Evolutionary conservation across 495 filamentous ascomycete genomes (phyloP).

Genomic region (Daldinia bambusicola): DNA sequence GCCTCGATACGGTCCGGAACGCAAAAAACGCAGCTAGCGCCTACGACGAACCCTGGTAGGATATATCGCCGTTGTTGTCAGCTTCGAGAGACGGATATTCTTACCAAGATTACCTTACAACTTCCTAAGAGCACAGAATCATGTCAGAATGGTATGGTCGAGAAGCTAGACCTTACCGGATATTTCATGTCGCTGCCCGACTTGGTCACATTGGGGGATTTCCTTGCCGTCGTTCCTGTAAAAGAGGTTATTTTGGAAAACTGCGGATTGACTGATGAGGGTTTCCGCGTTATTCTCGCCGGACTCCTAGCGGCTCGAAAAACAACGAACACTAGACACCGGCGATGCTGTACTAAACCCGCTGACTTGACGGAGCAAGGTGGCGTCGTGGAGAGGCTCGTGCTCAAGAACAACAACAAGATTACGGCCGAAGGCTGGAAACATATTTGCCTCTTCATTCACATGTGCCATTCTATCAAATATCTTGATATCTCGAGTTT

Average conservation of each 20-base stretch:
- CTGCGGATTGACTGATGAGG: slow-evolving; percentile 86
- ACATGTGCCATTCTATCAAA: slow-evolving; percentile 87
- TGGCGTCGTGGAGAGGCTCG: slow-evolving; percentile 86
- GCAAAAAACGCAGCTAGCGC: slow-evolving; percentile 69
- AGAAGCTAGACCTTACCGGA: slow-evolving; percentile 82
- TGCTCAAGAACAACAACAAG: slow-evolving; percentile 87
- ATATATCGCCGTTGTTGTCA: slow-evolving; percentile 97
- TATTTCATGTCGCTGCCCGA: slow-evolving; percentile 86
- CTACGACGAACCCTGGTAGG: slow-evolving; percentile 89
- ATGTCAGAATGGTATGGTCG: slow-evolving; percentile 73
- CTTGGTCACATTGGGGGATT: slow-evolving; percentile 87
- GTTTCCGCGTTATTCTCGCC: slow-evolving; percentile 84
- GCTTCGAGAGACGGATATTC: slow-evolving; percentile 85
- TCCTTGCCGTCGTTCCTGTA: slow-evolving; percentile 91
- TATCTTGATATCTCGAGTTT: slow-evolving; percentile 87
- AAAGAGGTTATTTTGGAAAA: slow-evolving; percentile 85
- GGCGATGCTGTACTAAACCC: slow-evolving; percentile 47
- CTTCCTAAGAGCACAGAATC: slow-evolving; percentile 74
- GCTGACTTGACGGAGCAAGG: slow-evolving; percentile 55
- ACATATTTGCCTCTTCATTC: slow-evolving; percentile 87
- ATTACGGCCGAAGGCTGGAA: slow-evolving; percentile 90
- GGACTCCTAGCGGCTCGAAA: slow-evolving; percentile 84
- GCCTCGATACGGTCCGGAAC: slow-evolving; percentile 40
- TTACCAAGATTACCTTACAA: slow-evolving; percentile 89
- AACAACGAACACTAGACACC: slow-evolving; percentile 58